Conservation (phyloP, 2,329 filamentous ascomycete genomes). For the Nemania abortiva region DNA sequence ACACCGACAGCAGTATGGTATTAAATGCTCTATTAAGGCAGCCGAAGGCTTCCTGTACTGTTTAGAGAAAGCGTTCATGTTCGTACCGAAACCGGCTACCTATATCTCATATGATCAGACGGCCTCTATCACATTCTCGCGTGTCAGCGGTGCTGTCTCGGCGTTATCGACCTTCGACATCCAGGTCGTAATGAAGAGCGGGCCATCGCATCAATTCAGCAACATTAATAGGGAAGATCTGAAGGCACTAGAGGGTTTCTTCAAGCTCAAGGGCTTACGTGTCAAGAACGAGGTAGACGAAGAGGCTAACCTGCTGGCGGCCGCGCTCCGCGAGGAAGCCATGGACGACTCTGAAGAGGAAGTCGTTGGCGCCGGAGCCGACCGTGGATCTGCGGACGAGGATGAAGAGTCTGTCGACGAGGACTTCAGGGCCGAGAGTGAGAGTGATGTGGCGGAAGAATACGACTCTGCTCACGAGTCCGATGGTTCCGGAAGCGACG, state of each 20-base stretch:
- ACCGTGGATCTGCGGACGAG: slow-evolving; percentile 93
- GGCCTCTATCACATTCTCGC: slow-evolving; percentile 91
- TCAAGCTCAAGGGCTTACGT: slow-evolving; percentile 93
- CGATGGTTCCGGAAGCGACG: slow-evolving; percentile 77
- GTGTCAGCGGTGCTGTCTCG: slow-evolving; percentile 92
- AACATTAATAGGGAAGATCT: slow-evolving; percentile 99
- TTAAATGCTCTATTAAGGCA: slow-evolving; percentile 99
- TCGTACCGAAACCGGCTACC: slow-evolving; percentile 96
- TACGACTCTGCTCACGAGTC: slow-evolving; percentile 93
- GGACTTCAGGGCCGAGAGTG: slow-evolving; percentile 92
- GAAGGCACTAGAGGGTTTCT: slow-evolving; percentile 95
- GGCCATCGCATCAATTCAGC: slow-evolving; percentile 93
- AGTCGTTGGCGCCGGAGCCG: slow-evolving; percentile 75
- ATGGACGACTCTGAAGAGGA: slow-evolving; percentile 88
- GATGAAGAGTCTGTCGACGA: slow-evolving; percentile 96
- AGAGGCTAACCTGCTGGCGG: slow-evolving; percentile 83
- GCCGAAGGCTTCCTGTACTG: slow-evolving; percentile 98
- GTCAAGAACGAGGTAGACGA: slow-evolving; percentile 99
- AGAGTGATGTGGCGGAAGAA: slow-evolving; percentile 96
- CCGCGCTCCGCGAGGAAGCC: slow-evolving; percentile 84
- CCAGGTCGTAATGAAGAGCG: slow-evolving; percentile 90
- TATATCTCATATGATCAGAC: slow-evolving; percentile 97
- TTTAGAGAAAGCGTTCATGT: slow-evolving; percentile 98
- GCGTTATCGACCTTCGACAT: slow-evolving; percentile 98
- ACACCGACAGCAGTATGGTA: slow-evolving; percentile 92